Evolutionary conservation across 768 basidiomycete species (phyloP).

Genomic region (Roridomyces roridus): DNA sequence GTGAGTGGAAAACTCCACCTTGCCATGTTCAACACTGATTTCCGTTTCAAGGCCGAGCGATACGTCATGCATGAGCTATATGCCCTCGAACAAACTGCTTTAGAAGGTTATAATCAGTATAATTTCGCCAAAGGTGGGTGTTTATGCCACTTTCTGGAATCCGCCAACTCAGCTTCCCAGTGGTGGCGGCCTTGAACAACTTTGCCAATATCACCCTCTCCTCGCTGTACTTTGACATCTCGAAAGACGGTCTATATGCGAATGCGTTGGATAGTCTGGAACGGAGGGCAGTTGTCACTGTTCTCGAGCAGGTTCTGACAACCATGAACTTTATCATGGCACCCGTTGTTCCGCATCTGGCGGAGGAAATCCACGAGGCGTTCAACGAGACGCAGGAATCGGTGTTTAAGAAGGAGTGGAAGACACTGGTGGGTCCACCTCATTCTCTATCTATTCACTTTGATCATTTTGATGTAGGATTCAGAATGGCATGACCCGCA

Average conservation of each 20-base stretch:
- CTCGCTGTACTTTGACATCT: conserved; percentile 90
- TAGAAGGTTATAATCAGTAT: conserved; percentile 72
- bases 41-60: conserved; percentile 70
- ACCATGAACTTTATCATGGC: conserved; percentile 77
- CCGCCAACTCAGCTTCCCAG: too few relatives aligned
- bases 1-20: conserved; percentile 46
- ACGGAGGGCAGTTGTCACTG: conserved; percentile 71
- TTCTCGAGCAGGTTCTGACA: conserved; percentile 74
- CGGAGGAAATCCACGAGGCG: conserved; percentile 81
- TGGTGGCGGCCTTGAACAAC: conserved; percentile 71
- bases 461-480: conserved; percentile 40
- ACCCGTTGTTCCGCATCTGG: conserved; percentile 88
- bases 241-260: conserved; percentile 90
- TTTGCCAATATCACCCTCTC: conserved; percentile 89
- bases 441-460: conserved; percentile 6
- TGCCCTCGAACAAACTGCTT: conserved; percentile 67
- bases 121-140: conserved; percentile 82
- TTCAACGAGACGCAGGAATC: conserved; percentile 50
- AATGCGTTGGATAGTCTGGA: conserved; percentile 53
- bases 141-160: too few relatives aligned
- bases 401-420: conserved; percentile 78
- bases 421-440: conserved; percentile 69
- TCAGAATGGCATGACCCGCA: conserved; percentile 65
- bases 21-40: background rate
- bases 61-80: conserved; percentile 89